These are phyloP conservation scores for Cydonia oblonga DNA, from an alignment of 331 rosid genomes.

Conservation along the genomic window DNA sequence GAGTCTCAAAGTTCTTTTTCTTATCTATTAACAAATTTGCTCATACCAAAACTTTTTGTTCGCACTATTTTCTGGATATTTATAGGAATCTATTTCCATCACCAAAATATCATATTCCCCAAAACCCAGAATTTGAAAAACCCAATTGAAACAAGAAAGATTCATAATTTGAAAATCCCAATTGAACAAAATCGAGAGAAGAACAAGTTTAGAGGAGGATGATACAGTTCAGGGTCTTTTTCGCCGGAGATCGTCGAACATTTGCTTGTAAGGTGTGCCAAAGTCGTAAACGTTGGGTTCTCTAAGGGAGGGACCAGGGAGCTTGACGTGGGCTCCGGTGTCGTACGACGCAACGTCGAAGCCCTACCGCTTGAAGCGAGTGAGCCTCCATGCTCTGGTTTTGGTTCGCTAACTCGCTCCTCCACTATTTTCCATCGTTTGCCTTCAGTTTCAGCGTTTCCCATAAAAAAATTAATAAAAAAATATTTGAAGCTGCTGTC, in stretches of 20 bases:
- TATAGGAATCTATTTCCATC: not conserved
- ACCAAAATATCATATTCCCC: not conserved
- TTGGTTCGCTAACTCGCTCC: too few species aligned
- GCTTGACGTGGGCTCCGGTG: slow-evolving; percentile 89
- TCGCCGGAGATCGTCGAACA: slow-evolving; percentile 77
- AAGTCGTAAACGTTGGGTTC: slow-evolving; percentile 94
- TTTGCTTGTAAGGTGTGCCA: slow-evolving; percentile 86
- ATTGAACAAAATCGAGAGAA: not conserved
- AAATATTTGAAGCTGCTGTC: too few species aligned
- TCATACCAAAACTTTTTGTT: not conserved
- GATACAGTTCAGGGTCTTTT: slow-evolving; percentile 95
- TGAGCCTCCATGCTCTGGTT: slow-evolving; percentile 98
- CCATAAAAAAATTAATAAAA: too few species aligned
- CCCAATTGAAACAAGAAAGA: not conserved
- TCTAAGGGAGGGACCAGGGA: slow-evolving; percentile 92
- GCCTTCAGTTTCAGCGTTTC: too few species aligned
- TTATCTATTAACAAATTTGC: not conserved
- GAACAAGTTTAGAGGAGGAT: slow-evolving; percentile 21
- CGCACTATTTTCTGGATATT: not conserved
- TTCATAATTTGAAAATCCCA: too few species aligned
- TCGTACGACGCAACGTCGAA: slow-evolving; percentile 87
- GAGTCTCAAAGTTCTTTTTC: not conserved
- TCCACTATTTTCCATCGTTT: too few species aligned
- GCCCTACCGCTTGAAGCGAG: slow-evolving; percentile 68
- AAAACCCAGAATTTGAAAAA: not conserved